Evolutionary conservation across 768 basidiomycete species (phyloP).

Genomic region (Lyophyllum shimeji): DNA sequence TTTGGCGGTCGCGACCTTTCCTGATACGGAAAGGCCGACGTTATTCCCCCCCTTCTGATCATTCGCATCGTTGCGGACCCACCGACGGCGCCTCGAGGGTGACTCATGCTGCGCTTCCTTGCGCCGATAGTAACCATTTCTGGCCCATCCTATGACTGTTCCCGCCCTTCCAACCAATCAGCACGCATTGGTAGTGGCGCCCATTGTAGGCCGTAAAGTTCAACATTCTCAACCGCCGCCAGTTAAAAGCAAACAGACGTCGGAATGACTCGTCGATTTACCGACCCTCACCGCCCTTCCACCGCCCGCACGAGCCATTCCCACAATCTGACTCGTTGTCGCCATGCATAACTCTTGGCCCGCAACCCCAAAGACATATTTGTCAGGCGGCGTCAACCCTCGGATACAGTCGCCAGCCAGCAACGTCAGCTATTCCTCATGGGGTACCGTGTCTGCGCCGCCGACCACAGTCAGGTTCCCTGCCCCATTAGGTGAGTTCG

Average conservation of each 20-base stretch:
- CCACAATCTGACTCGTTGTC: background rate
- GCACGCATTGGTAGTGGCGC: background rate
- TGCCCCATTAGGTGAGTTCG: background rate
- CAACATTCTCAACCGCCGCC: background rate
- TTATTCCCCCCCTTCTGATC: background rate
- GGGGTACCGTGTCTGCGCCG: background rate
- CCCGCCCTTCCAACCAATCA: background rate
- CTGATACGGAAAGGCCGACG: background rate
- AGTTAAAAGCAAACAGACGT: background rate
- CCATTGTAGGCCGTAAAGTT: background rate
- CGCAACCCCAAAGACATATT: background rate
- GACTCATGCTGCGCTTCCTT: background rate
- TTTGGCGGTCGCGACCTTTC: background rate
- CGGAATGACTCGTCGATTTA: slow-evolving; percentile 1
- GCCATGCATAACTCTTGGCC: background rate
- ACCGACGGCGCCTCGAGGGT: background rate
- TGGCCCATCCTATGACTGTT: background rate
- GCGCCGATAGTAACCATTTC: background rate
- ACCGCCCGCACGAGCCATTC: background rate
- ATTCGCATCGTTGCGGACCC: background rate
- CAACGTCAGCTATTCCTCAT: background rate
- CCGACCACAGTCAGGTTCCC: background rate
- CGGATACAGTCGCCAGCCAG: background rate
- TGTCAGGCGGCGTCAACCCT: background rate
- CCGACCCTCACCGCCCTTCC: background rate